A percentile compares a stretch with the other conserved stretches of the same genome.
phyloP scores from a whole-genome alignment of 441 rosid species.

The Kokia cookei region DNA sequence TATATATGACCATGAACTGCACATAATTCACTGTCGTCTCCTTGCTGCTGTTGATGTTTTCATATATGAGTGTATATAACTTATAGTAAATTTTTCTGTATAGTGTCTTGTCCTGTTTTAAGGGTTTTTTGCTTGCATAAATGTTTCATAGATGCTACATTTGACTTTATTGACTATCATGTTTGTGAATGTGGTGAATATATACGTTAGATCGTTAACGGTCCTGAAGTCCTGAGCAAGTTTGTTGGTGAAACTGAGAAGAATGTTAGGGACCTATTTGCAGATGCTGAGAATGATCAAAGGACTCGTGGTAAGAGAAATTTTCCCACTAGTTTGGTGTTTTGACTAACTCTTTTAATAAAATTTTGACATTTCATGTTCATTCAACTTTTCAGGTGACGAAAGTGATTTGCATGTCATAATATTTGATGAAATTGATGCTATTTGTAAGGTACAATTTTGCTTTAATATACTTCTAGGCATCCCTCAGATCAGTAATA shows the following conservation, averaged over 20 bases:
- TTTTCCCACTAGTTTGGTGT: neutral
- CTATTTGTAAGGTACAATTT: constrained; percentile 86
- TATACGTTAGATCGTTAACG: constrained; percentile 68
- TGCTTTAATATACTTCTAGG: neutral
- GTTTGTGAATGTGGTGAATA: neutral
- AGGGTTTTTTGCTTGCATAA: neutral
- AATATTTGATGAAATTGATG: constrained; percentile 98
- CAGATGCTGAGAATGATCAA: constrained; percentile 97
- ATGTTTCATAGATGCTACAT: constrained; percentile 1
- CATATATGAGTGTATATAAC: neutral
- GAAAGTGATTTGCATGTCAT: constrained; percentile 96
- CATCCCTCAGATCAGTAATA: neutral
- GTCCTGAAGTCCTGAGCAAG: constrained; percentile 98
- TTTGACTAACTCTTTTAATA: constrained; percentile 7
- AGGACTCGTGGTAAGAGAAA: constrained; percentile 55
- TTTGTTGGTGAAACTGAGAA: constrained; percentile 99
- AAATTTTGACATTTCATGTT: constrained; percentile 4
- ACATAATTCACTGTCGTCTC: neutral
- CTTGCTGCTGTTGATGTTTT: neutral
- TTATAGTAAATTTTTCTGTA: neutral
- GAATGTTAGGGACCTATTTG: constrained; percentile 91
- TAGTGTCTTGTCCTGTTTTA: neutral
- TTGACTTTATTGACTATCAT: neutral
- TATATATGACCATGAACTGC: neutral
- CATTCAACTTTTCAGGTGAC: constrained; percentile 58